Evolutionary conservation across 768 basidiomycete species (phyloP).

Genomic region (Hericium coralloides): DNA sequence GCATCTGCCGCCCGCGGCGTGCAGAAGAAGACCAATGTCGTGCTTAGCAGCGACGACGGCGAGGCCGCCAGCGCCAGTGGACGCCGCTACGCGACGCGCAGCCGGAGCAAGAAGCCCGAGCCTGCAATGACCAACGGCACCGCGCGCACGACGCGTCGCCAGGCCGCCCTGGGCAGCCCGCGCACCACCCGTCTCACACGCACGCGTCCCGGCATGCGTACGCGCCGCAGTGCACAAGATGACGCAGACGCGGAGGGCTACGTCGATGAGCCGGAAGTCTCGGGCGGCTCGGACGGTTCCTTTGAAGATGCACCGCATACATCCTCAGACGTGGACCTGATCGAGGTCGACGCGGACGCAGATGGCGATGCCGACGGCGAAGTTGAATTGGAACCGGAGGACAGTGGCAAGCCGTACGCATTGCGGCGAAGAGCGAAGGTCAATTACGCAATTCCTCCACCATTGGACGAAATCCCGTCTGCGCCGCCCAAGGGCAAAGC

Average conservation of each 20-base stretch:
- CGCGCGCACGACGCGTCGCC: conserved; percentile 19
- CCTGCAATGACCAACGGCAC: conserved; percentile 14
- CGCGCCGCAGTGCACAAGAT: conserved; percentile 8
- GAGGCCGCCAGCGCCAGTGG: conserved; percentile 14
- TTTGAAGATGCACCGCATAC: conserved; percentile 49
- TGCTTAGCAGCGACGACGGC: conserved; percentile 37
- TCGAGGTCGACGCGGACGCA: conserved; percentile 28
- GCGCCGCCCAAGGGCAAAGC: conserved; percentile 31
- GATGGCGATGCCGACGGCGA: conserved; percentile 32
- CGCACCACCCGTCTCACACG: conserved; percentile 4
- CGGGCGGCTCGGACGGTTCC: conserved; percentile 28
- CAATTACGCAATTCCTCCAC: conserved; percentile 78
- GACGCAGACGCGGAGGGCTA: conserved; percentile 16
- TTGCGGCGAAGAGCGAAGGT: conserved; percentile 57
- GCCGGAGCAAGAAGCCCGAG: conserved; percentile 26
- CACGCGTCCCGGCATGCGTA: conserved; percentile 10
- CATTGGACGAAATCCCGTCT: conserved; percentile 59
- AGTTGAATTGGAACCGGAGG: conserved; percentile 27
- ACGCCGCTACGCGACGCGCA: conserved; percentile 32
- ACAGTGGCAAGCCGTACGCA: conserved; percentile 52
- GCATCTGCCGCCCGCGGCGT: background rate
- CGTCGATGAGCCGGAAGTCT: conserved; percentile 8
- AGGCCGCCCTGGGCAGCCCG: conserved; percentile 25
- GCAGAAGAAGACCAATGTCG: conserved; percentile 20
- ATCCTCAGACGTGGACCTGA: conserved; percentile 29